These are phyloP conservation scores for Pseudopithomyces chartarum DNA, from an alignment of 2,329 filamentous ascomycete species.

Conservation along the genomic window DNA sequence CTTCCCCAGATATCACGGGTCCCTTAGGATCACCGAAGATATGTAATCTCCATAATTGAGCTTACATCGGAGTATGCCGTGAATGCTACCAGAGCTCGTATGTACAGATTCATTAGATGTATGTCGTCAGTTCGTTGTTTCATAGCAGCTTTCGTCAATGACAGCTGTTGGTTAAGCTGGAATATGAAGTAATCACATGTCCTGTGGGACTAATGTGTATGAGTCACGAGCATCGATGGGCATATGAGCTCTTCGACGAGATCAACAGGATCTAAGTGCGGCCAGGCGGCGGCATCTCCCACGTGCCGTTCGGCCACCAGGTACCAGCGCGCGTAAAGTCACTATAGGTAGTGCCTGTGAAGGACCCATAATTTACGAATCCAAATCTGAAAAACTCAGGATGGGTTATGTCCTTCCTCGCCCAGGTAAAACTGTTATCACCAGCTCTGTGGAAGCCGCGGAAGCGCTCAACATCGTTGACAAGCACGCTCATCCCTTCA, in stretches of 20 bases:
- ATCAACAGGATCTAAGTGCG: not conserved
- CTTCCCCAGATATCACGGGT: no score
- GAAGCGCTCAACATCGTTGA: conserved; percentile 85
- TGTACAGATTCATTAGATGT: no score
- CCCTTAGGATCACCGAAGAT: no score
- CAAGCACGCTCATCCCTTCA: conserved; percentile 79
- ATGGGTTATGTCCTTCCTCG: conserved; percentile 46
- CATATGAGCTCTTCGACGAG: not conserved
- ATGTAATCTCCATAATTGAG: no score
- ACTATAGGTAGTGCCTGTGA: conserved; percentile 35
- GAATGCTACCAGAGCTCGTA: no score
- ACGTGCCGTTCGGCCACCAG: conserved; percentile 38
- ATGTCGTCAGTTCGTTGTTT: no score
- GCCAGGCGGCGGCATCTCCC: conserved; percentile 28
- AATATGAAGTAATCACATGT: not conserved
- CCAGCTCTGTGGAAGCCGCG: conserved; percentile 67
- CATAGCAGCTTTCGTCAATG: no score
- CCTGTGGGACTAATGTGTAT: not conserved
- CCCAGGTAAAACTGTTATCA: conserved; percentile 63
- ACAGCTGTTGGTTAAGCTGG: no score
- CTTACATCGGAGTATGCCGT: no score
- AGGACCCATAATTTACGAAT: conserved; percentile 36
- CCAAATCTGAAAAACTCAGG: conserved; percentile 44
- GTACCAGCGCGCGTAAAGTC: conserved; percentile 42
- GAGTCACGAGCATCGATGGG: not conserved